Evolutionary conservation across 169 alveolate species (phyloP), one percentile per base, ranked within the genome.

Genomic region (Perkinsus marinus): DNA sequence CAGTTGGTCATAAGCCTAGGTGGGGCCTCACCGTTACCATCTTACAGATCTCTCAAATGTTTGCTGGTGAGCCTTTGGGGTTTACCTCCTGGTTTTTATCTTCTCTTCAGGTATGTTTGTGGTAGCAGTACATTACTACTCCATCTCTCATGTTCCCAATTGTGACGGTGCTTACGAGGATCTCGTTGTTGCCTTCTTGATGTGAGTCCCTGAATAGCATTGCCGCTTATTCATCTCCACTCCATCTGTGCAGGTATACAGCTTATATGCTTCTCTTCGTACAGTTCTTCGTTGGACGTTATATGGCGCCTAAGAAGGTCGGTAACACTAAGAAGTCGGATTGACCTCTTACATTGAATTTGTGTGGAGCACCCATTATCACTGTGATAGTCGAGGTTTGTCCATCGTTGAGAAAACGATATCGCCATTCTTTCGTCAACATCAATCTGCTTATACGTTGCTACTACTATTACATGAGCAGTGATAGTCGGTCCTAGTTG

Each of bases 1-100:
- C 96, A 2, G 90, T 92, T 90, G 91, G 93, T 91, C 91, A 43
- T 89, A 93, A 92, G 90, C 96, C 97, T 39, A 68, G 79, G 69
- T 96, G 97, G 97, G 96, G 95, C 13, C 91, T 94, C 38, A 34
- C 91, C 10, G 97, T 96, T 10, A 96, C 97, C 37, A 46, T 94
- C 10, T 90, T 94, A 26, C 97, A 96, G 92, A 96, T 96, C 43
- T 26, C 92, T 16, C 97, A 96, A 91, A 96, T 96, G 97, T 30
- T 96, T 26, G 92, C 93, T n/a, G 97, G 97, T 2, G 91, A 93
- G 36, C 19, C 92, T 0, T 57, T 93, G 0, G 92, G 95, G 91
- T 16, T 79, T 57, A 91, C 92, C 90, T 89, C 94, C 47, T 89
- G 93, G 90, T 57, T 90, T 57, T 69, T 91, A 92, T 30, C 94